Base-by-base conservation (phyloP, 805 yeast genomes). In the Sugiyamaella lignohabitans region DNA sequence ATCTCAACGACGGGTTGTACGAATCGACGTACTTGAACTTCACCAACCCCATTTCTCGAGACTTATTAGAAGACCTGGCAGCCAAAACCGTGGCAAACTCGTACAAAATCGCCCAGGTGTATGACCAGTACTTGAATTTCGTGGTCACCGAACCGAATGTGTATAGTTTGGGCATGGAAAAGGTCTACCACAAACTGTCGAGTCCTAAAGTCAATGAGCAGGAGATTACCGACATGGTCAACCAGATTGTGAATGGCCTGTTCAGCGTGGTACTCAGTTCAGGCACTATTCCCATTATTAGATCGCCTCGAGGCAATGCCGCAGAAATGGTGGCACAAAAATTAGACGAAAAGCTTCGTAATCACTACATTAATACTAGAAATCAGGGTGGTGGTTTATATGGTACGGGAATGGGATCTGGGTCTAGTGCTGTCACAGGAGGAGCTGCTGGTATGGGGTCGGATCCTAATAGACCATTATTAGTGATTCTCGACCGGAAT, bases 261-360 rank as follows among this genome's bases (percentile, higher is more conserved):
- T 84, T 87, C 60, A 82, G 91, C 41, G 72, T 85, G 10, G 74
- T 93, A 6, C 75, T 88, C 55, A 87, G 96, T 8, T 70, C 80
- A 61, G 86, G 83, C 11, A 74, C 80, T 5, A 78, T 93, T 27
- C 99, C 99, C 1, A 80, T 93, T 43, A 87, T 93, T 51, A 77
- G 99, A 58, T 83, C 96, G 44, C 89, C 93, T 39, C 73, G 82
- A 37, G 94, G 94, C 42, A 96, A 96, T 1, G 94, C 99, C 0
- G 97, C 98, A 1, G 98, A 93, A 62, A 75, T 89, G 60, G 84
- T 93, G 34, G 95, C 97, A 1, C 84, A 83, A 56, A 85, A 83
- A 58, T 73, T 93, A 50, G 97, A 94, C 59, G 76, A 79, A 58
- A 82, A 80, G 59, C 71, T 93, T 51, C 75, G 98, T 47, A 96